Evolutionary conservation across 164 flowering plant genomes (phyloP), one percentile per base, ranked within the genome.

Genomic region (Tinospora cordifolia): DNA sequence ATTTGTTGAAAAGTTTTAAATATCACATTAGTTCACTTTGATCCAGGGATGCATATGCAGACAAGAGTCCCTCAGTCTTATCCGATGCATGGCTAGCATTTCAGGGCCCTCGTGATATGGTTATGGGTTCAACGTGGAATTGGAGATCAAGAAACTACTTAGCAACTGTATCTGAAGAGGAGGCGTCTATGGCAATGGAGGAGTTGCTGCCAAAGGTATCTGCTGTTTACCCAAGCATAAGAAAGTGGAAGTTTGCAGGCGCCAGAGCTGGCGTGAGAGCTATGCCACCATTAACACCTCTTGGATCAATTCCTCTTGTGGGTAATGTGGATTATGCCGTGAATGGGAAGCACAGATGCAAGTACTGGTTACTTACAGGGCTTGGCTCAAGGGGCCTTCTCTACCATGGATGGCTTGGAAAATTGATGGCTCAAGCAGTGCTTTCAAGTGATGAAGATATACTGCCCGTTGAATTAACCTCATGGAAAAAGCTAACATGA

Each of bases 61-160:
- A 81, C 4, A 68, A 71, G 49, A 78, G 92, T 72, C 98, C 99
- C 8, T 90, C 98, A 13, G 85, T 95, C 73, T 69, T 94, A 67
- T 87, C 99, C 40, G 91, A 89, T 78, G 97, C 96, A 64, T 95
- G 99, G 99, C 80, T 92, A 64, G 90, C 99, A 12, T 71, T 87
- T 57, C 97, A 87, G 62, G 96, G 92, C 6, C 82, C 85, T 62
- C 83, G 88, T 2, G 77, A 72, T 74, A 10, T 92, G 57, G 74
- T 78, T 70, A 59, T 95, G 84, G 99, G 99, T n/a, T 88, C 99
- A 36, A 95, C 99, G 73, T 90, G 98, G 98, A 91, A 92, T 4
- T 95, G 99, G 99, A 79, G 74, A 24, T 92, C 98, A 17, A 84
- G 81, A 75, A 84, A 95, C 68, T 85, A 76, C 63, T 87, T 88